Evolutionary conservation across 2,329 filamentous ascomycete genomes (phyloP), one percentile per base, ranked within the genome.

Genomic region (Aaosphaeria pasadenensis): DNA sequence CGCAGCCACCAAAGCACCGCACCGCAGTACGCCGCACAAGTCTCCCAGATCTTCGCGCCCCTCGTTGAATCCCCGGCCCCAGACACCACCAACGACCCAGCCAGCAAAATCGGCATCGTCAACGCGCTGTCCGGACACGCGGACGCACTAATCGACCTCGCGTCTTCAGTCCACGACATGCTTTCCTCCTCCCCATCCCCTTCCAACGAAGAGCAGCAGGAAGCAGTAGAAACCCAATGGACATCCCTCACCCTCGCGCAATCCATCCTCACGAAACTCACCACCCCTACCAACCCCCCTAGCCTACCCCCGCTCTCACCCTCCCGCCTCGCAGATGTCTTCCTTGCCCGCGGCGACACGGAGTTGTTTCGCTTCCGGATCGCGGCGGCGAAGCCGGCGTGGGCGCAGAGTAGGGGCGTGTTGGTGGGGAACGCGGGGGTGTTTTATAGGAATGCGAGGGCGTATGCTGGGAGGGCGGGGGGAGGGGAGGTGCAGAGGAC

Each of bases 141-240:
- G 5, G 80, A 84, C 47, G 77, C 81, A 3, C 73, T 85, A 11
- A 70, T 79, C 11, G 71, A 77, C 9, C 77, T 82, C 53, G 79
- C 79, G 39, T 71, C 74, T n/a, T 74, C 76, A 7, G 57, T 79
- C 31, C 61, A 67, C 31, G 63, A 67, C 39, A 52, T 46, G 0
- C 30, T 51, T 1, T 48, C 58, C 39, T 58, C 63, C 40, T 45
- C 48, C 1, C 24, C 53, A 5, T 45, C 48, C 2, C 52, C 54
- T 6, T 52, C 56, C 1, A 52, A 52, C 39, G 39, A 40, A 11
- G 11, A 9, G 9, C 41, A 30, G 9, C 24, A 9, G 3, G 41
- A 30, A 11, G 28, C 61, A 32, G 35, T 56, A 0, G 58, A 63
- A 1, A 53, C 57, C 28, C 66, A 68, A 46, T 69, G 66, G 66